These are phyloP conservation scores for Sclerotinia sclerotiorum DNA, from an alignment of 2,329 filamentous ascomycete species.

Conservation along the genomic window DNA sequence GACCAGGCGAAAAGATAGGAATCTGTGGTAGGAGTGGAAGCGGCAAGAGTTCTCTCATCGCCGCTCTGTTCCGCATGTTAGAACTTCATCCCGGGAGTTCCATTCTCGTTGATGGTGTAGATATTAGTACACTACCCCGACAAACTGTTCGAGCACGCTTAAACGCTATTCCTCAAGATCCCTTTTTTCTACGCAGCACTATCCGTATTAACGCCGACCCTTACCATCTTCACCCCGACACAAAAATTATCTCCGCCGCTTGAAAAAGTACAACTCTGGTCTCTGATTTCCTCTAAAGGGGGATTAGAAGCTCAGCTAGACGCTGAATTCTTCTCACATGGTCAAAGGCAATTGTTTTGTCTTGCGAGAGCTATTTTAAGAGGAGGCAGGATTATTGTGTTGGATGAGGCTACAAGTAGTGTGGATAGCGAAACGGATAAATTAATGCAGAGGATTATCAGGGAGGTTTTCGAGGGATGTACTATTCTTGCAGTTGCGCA, in stretches of 20 bases:
- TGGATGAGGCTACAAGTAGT: conserved; percentile 49
- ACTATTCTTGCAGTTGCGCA: conserved; percentile 51
- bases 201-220: conserved; percentile 53
- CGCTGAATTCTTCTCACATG: conserved; percentile 64
- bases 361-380: conserved; percentile 49
- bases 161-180: conserved; percentile 49
- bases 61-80: conserved; percentile 51
- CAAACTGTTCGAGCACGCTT: conserved; percentile 48
- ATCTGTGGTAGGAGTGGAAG: conserved; percentile 51
- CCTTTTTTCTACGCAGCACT: conserved; percentile 49
- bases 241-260: conserved; percentile 48
- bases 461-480: conserved; percentile 52
- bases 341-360: conserved; percentile 51
- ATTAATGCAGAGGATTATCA: conserved; percentile 55
- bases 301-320: conserved; percentile 43
- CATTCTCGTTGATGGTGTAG: conserved; percentile 50
- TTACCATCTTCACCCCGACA: conserved; percentile 41
- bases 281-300: conserved; percentile 28
- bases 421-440: conserved; percentile 58
- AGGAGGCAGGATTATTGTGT: conserved; percentile 43
- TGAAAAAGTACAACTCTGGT: conserved; percentile 44
- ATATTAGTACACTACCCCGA: conserved; percentile 47
- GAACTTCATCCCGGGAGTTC: conserved; percentile 43
- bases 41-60: conserved; percentile 48
- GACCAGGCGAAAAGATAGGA: conserved; percentile 51